These are phyloP conservation scores for Paramecium sonneborni DNA, from an alignment of 73 alveolate genomes.

Conservation along the genomic window DNA sequence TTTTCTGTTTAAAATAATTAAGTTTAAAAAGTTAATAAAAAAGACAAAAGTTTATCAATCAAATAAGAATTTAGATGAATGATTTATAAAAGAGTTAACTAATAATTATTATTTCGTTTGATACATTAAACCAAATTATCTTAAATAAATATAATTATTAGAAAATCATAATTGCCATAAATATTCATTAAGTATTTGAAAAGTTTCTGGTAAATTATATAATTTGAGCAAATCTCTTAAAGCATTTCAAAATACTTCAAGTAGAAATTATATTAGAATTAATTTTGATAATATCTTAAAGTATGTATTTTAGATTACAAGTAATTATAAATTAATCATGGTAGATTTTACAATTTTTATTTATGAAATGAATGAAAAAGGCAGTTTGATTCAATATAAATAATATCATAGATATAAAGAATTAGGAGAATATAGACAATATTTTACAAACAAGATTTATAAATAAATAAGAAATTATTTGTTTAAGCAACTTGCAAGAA, in stretches of 20 bases:
- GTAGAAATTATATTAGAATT: neutral
- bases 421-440: too few species aligned
- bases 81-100: slow-evolving; percentile 84
- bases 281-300: neutral
- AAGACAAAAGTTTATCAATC: slow-evolving; percentile 77
- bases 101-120: slow-evolving; percentile 91
- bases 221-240: neutral
- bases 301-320: neutral
- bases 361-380: slow-evolving; percentile 23
- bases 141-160: slow-evolving; percentile 71
- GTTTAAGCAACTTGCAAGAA: neutral
- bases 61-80: slow-evolving; percentile 90
- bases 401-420: slow-evolving; percentile 53
- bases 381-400: slow-evolving; percentile 23
- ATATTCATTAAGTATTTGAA: neutral
- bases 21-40: neutral
- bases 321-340: neutral
- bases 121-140: slow-evolving; percentile 94
- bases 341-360: too few species aligned
- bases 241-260: neutral
- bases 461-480: neutral
- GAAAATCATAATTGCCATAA: slow-evolving; percentile 65
- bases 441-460: neutral
- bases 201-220: neutral
- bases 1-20: neutral